Conservation (phyloP, 495 filamentous ascomycete genomes). For the Penicillium taxi region DNA sequence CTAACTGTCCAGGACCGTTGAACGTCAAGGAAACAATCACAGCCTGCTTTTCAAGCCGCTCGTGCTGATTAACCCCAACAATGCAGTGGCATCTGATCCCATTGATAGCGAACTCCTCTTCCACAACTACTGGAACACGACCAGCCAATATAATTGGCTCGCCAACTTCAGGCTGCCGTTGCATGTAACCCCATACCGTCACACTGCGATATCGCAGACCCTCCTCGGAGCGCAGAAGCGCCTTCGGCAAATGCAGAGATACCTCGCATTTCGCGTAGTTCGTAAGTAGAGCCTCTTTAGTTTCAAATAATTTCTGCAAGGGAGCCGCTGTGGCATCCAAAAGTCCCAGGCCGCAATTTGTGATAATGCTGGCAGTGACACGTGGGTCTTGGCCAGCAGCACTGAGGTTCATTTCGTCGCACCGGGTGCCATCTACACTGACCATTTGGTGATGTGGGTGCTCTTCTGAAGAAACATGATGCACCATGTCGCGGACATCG, state of each 20-base stretch:
- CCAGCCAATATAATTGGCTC: conserved; percentile 8
- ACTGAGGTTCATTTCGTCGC: conserved; percentile 25
- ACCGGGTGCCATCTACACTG: conserved; percentile 26
- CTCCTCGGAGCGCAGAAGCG: conserved; percentile 33
- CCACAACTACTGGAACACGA: conserved; percentile 30
- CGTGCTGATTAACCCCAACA: conserved; percentile 51
- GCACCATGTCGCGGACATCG: conserved; percentile 27
- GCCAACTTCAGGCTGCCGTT: conserved; percentile 8
- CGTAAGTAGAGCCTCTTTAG: conserved; percentile 17
- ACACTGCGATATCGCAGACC: conserved; percentile 36
- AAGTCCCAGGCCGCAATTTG: conserved; percentile 31
- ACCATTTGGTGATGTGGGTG: conserved; percentile 21
- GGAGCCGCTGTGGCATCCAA: conserved; percentile 40
- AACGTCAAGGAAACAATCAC: conserved; percentile 46
- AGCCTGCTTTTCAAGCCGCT: conserved; percentile 49
- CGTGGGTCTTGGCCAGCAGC: conserved; percentile 31
- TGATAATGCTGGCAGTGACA: conserved; percentile 31
- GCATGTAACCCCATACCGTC: conserved; percentile 32
- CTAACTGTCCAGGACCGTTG: conserved; percentile 32
- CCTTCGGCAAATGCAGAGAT: conserved; percentile 36
- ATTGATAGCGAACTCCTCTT: conserved; percentile 39
- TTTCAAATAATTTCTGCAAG: no score
- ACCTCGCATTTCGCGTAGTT: conserved; percentile 36
- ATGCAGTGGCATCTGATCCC: conserved; percentile 42
- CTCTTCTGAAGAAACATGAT: conserved; percentile 13